A percentile compares a stretch with the other conserved stretches of the same genome.
Conservation (phyloP, 306 rosid genomes). For the Psophocarpus tetragonolobus region DNA sequence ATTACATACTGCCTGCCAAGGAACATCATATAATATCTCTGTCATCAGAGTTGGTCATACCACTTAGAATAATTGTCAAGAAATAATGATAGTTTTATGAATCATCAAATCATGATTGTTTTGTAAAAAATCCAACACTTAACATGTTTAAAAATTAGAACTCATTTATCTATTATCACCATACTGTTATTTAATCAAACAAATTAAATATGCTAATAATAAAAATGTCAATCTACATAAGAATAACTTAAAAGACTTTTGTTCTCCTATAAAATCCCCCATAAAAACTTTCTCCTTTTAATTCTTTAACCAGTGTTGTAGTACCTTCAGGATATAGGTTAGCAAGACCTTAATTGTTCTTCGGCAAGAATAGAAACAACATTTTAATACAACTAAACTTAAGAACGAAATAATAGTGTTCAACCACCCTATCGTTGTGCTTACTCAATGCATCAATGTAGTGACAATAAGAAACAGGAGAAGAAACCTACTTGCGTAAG, state of each 20-base stretch:
- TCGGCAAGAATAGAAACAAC: conserved; percentile 5
- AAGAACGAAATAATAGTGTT: neutral
- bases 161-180: neutral
- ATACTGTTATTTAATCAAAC: neutral
- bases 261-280: too few species aligned
- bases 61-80: neutral
- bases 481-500: neutral
- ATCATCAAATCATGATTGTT: conserved; percentile 21
- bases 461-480: neutral
- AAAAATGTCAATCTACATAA: neutral
- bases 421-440: neutral
- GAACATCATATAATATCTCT: conserved; percentile 2
- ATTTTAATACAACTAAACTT: neutral
- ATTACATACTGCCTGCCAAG: conserved; percentile 4
- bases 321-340: too few species aligned
- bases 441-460: conserved; percentile 1
- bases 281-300: too few species aligned
- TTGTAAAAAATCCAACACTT: neutral
- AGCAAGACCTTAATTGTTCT: neutral
- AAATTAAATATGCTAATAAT: conserved; percentile 6
- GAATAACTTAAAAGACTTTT: neutral
- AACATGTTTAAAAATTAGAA: neutral
- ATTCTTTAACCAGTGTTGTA: too few species aligned
- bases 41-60: neutral
- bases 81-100: neutral